Evolutionary conservation across 83 land plant species (phyloP).

Genomic region (Larix sibirica): DNA sequence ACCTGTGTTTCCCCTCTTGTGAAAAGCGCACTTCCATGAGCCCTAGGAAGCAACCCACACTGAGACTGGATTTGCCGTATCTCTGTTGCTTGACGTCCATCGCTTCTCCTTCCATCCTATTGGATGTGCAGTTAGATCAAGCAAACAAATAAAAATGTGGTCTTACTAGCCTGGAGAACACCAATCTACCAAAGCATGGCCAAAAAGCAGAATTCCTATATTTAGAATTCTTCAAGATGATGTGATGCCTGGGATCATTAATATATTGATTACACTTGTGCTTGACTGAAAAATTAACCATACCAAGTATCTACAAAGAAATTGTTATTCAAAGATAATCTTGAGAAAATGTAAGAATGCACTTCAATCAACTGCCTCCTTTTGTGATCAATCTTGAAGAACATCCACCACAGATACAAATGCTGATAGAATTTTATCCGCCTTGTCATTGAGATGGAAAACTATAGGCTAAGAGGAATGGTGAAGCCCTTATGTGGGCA

Average conservation of each 20-base stretch:
- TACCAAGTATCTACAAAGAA: background rate
- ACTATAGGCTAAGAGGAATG: background rate
- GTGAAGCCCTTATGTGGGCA: background rate
- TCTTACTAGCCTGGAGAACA: background rate
- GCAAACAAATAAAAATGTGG: background rate
- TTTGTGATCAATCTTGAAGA: background rate
- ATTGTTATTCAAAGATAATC: background rate
- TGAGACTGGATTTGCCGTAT: constrained; percentile 75
- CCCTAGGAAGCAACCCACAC: constrained; percentile 91
- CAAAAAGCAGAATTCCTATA: background rate
- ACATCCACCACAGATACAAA: background rate
- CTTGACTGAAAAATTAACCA: background rate
- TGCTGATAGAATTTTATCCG: background rate
- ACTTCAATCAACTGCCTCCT: background rate
- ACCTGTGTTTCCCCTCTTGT: constrained; percentile 99
- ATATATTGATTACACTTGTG: background rate
- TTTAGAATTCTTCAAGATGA: background rate
- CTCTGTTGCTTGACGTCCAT: constrained; percentile 76
- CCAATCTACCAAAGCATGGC: background rate
- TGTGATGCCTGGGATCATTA: background rate
- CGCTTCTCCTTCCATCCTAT: constrained; percentile 91
- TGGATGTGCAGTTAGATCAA: background rate
- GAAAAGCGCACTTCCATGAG: constrained; percentile 97
- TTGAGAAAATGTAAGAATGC: background rate
- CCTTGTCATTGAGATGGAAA: background rate